Evolutionary conservation across 139 green algal species (phyloP).

Genomic region (Spirogloea muscicola): DNA sequence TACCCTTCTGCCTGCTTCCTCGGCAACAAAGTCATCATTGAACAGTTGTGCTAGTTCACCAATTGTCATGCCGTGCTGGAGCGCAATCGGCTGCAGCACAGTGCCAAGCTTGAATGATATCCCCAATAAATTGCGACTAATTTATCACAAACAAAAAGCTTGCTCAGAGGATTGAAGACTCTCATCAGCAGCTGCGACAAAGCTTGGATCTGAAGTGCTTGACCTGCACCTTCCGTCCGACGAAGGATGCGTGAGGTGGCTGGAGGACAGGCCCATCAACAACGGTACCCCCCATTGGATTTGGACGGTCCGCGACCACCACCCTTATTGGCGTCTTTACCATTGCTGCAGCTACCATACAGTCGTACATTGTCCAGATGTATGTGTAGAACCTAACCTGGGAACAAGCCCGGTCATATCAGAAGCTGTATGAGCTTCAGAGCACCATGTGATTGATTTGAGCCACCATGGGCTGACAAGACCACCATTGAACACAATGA

Average conservation of each 20-base stretch:
- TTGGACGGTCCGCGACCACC: slow-evolving; percentile 53
- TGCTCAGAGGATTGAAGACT: not conserved
- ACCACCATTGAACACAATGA: not conserved
- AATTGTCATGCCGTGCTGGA: slow-evolving; percentile 56
- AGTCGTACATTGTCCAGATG: slow-evolving; percentile 60
- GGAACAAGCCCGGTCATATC: not conserved
- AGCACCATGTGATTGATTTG: not conserved
- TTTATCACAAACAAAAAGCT: not conserved
- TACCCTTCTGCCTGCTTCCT: slow-evolving; percentile 5
- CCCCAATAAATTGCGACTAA: not conserved
- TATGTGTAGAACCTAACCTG: slow-evolving; percentile 59
- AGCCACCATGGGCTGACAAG: not conserved
- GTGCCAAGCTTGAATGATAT: not conserved
- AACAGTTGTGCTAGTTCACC: slow-evolving; percentile 53
- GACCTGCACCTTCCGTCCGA: slow-evolving; percentile 53
- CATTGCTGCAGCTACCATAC: slow-evolving; percentile 50
- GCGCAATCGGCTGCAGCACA: slow-evolving; percentile 30
- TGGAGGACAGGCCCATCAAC: slow-evolving; percentile 49
- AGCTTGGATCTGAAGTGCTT: no score
- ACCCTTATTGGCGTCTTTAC: not conserved
- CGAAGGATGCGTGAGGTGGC: slow-evolving; percentile 40
- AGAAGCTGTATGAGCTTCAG: not conserved
- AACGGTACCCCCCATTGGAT: slow-evolving; percentile 48
- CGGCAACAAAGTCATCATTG: slow-evolving; percentile 51
- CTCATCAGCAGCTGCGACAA: not conserved